These are phyloP conservation scores for Asterophora parasitica DNA, from an alignment of 768 basidiomycete genomes.

Conservation along the genomic window DNA sequence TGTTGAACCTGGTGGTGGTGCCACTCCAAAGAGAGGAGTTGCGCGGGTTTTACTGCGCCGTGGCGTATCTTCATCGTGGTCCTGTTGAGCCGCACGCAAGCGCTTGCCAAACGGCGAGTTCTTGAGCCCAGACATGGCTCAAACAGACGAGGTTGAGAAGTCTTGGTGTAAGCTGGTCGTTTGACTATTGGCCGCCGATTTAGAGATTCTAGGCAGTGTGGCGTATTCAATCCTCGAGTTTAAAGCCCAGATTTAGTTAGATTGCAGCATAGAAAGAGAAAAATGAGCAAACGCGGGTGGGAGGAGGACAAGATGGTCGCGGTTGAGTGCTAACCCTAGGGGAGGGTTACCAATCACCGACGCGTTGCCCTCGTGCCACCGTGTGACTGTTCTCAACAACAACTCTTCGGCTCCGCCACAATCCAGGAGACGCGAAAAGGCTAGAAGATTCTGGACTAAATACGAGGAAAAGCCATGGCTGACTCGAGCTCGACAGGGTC, in stretches of 20 bases:
- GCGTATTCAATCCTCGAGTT: neutral
- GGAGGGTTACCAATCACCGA: conserved; percentile 4
- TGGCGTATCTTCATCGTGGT: conserved; percentile 51
- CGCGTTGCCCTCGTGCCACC: conserved; percentile 10
- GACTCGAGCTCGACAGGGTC: neutral
- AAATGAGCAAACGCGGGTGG: neutral
- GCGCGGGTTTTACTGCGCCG: conserved; percentile 47
- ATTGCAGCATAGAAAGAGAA: conserved; percentile 2
- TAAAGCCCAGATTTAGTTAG: neutral
- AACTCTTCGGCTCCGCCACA: no score
- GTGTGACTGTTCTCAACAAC: neutral
- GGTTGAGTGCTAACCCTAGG: conserved; percentile 3
- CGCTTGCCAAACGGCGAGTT: conserved; percentile 84
- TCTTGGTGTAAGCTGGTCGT: neutral
- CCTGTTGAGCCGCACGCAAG: conserved; percentile 66
- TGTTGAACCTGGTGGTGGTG: conserved; percentile 32
- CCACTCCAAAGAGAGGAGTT: conserved; percentile 50
- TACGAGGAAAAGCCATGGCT: no score
- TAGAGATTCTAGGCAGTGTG: neutral
- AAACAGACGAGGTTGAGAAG: neutral
- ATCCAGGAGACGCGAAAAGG: no score
- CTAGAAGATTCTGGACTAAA: no score
- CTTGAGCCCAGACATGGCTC: conserved; percentile 66
- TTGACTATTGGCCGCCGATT: neutral
- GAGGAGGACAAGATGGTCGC: neutral